Percentiles rank a stretch among this genome's conserved stretches.
These are phyloP conservation scores for Raphanus raphanistrum DNA, from an alignment of 345 rosid genomes.

Conservation along the genomic window DNA sequence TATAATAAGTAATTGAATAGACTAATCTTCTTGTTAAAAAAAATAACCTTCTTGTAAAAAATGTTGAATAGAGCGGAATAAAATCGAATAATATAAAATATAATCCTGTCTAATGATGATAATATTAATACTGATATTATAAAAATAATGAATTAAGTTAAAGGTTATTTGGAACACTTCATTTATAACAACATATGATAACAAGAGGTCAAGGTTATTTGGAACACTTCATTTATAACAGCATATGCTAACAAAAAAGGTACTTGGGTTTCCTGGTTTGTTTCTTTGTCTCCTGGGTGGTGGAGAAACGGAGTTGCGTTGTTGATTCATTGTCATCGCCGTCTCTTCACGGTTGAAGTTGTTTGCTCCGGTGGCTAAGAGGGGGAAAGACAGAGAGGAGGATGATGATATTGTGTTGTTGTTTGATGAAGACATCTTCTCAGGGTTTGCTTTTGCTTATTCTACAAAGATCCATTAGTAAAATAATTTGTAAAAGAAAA, in stretches of 20 bases:
- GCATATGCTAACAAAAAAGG: neutral
- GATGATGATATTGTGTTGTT: slow-evolving; percentile 27
- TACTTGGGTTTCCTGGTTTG: slow-evolving; percentile 75
- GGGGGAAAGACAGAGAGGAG: slow-evolving; percentile 31
- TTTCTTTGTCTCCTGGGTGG: slow-evolving; percentile 66
- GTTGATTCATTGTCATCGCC: slow-evolving; percentile 20
- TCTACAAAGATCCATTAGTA: slow-evolving; percentile 29
- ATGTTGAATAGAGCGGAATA: neutral
- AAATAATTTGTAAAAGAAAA: slow-evolving; percentile 8
- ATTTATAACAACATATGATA: neutral
- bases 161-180: neutral
- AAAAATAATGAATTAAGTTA: neutral
- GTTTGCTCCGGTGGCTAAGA: slow-evolving; percentile 1
- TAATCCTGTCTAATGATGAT: neutral
- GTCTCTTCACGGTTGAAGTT: slow-evolving; percentile 26
- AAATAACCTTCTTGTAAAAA: neutral
- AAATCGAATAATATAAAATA: neutral
- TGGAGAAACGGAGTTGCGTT: slow-evolving; percentile 41
- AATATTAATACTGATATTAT: neutral
- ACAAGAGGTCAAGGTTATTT: neutral
- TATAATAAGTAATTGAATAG: neutral
- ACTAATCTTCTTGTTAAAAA: slow-evolving; percentile 11
- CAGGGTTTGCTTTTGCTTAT: slow-evolving; percentile 13
- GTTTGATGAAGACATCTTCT: slow-evolving; percentile 38
- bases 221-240: neutral